Conservation (phyloP, 805 yeast genomes). For the Cyberlindnera petersonii region DNA sequence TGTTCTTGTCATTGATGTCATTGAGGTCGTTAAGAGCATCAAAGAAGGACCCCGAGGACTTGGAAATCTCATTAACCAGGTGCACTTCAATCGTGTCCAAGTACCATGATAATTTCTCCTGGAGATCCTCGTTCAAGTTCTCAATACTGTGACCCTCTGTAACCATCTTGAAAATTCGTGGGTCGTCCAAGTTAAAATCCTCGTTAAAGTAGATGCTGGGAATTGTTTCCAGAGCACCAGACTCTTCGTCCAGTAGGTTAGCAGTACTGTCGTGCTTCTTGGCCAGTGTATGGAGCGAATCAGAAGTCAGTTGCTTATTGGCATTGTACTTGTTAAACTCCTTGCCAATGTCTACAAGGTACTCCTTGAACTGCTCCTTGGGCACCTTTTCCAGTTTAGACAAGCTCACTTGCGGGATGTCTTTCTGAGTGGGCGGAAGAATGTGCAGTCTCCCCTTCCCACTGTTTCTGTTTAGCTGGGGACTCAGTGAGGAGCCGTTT, state of each 20-base stretch:
- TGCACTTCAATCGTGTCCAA: slow-evolving; percentile 82
- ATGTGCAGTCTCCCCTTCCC: slow-evolving; percentile 43
- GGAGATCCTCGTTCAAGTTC: slow-evolving; percentile 53
- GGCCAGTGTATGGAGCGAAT: slow-evolving; percentile 22
- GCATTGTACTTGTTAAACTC: slow-evolving; percentile 44
- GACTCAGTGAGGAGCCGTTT: slow-evolving; percentile 23
- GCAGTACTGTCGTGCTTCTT: slow-evolving; percentile 16
- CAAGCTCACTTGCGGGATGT: slow-evolving; percentile 78
- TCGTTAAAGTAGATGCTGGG: slow-evolving; percentile 68
- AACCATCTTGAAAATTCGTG: slow-evolving; percentile 74
- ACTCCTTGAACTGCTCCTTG: slow-evolving; percentile 40
- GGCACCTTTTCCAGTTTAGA: slow-evolving; percentile 47
- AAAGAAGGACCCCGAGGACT: slow-evolving; percentile 80
- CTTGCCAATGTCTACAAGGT: slow-evolving; percentile 39
- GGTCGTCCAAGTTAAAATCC: slow-evolving; percentile 81
- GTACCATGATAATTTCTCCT: slow-evolving; percentile 76
- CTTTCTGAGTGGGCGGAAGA: slow-evolving; percentile 68
- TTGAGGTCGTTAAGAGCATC: slow-evolving; percentile 78
- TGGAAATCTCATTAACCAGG: slow-evolving; percentile 75
- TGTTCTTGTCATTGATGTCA: slow-evolving; percentile 53
- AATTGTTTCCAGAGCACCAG: slow-evolving; percentile 38
- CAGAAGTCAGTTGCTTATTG: slow-evolving; percentile 39
- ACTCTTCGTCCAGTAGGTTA: slow-evolving; percentile 22
- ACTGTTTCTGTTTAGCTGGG: slow-evolving; percentile 26
- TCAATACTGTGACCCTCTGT: slow-evolving; percentile 54